Evolutionary conservation across 139 green algal genomes (phyloP).

Genomic region (Volvox africanus): DNA sequence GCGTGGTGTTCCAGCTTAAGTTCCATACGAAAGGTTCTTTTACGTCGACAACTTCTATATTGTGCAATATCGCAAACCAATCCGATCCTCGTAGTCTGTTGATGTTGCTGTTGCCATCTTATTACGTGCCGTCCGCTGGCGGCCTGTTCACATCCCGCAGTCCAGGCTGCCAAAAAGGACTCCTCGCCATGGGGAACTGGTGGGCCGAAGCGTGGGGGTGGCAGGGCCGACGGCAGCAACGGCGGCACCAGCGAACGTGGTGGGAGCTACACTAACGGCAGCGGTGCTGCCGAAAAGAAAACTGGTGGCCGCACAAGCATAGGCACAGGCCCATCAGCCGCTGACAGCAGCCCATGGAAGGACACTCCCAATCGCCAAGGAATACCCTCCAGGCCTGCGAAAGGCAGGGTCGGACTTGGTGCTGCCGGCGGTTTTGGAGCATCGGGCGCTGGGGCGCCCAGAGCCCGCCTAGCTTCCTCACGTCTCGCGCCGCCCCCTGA

Average conservation of each 20-base stretch:
- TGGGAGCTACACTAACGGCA: background rate
- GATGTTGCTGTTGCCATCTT: too few relatives aligned
- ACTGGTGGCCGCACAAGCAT: too few relatives aligned
- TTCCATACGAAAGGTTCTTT: too few relatives aligned
- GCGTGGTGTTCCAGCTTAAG: background rate
- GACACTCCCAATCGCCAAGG: background rate
- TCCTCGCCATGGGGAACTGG: slow-evolving; percentile 13
- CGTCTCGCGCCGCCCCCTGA: background rate
- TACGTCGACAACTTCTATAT: too few relatives aligned
- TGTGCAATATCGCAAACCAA: too few relatives aligned
- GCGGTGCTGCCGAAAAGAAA: background rate
- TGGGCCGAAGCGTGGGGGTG: slow-evolving; percentile 14
- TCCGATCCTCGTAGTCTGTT: too few relatives aligned
- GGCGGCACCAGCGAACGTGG: background rate
- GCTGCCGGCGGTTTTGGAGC: background rate
- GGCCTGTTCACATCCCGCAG: slow-evolving; percentile 1
- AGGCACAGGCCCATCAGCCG: background rate
- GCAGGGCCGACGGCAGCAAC: slow-evolving; percentile 25
- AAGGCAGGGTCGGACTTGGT: background rate
- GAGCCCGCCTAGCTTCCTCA: background rate
- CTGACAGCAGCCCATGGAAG: slow-evolving; percentile 8
- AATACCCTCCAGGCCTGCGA: background rate
- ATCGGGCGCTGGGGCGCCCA: background rate
- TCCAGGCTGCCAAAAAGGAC: slow-evolving; percentile 21
- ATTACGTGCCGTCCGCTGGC: too few relatives aligned